A percentile compares a stretch with the other conserved stretches of the same genome.
Evolutionary conservation across 2,329 filamentous ascomycete genomes (phyloP).

Genomic region (Curvularia spicifera): DNA sequence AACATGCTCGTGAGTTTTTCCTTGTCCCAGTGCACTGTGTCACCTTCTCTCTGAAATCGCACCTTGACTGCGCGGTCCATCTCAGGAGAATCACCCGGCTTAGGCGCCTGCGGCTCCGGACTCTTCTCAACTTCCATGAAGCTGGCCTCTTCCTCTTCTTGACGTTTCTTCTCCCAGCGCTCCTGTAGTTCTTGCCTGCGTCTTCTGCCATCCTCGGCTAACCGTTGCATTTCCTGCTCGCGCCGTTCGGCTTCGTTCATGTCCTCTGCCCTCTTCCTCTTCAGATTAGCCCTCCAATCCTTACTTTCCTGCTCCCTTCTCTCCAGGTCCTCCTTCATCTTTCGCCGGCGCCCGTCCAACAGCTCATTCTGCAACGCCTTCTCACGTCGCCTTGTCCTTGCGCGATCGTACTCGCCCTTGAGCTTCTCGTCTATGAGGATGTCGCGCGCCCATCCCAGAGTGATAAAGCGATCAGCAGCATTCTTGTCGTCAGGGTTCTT

Average conservation of each 20-base stretch:
- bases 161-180: slow-evolving; percentile 60
- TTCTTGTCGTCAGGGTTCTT: slow-evolving; percentile 69
- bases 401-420: slow-evolving; percentile 78
- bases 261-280: slow-evolving; percentile 55
- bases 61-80: slow-evolving; percentile 65
- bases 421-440: slow-evolving; percentile 74
- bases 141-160: slow-evolving; percentile 54
- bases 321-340: slow-evolving; percentile 87
- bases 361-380: slow-evolving; percentile 73
- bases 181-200: slow-evolving; percentile 63
- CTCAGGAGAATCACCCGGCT: slow-evolving; percentile 53
- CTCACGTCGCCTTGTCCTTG: slow-evolving; percentile 72
- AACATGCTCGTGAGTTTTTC: slow-evolving; percentile 58
- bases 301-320: slow-evolving; percentile 66
- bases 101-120: slow-evolving; percentile 25
- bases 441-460: slow-evolving; percentile 84
- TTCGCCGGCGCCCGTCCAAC: slow-evolving; percentile 74
- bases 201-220: slow-evolving; percentile 59
- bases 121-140: slow-evolving; percentile 44
- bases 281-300: slow-evolving; percentile 42
- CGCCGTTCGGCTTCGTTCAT: slow-evolving; percentile 63
- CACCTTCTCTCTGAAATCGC: slow-evolving; percentile 60
- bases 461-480: slow-evolving; percentile 82
- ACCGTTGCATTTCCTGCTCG: slow-evolving; percentile 56
- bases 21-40: slow-evolving; percentile 54